Evolutionary conservation across 129 eudicot genomes (phyloP).

Genomic region (Sambucus nigra): DNA sequence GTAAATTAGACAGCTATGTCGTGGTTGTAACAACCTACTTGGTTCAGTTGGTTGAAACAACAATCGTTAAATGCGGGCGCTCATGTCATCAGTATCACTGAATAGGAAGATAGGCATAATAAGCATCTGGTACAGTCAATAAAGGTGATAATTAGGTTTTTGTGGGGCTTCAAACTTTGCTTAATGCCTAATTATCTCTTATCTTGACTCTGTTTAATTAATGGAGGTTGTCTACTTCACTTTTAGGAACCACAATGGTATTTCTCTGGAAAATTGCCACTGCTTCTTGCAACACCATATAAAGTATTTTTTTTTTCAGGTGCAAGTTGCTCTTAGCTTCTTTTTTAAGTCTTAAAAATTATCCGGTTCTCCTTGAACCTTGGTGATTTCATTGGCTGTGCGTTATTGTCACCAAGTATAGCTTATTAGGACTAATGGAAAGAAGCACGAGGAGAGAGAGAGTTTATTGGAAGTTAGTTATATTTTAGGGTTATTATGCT

Average conservation of each 20-base stretch:
- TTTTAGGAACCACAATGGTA: background rate
- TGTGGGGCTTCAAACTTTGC: conserved; percentile 5
- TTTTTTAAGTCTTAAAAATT: no score
- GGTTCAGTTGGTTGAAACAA: no score
- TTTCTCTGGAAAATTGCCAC: background rate
- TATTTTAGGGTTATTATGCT: no score
- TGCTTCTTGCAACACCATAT: background rate
- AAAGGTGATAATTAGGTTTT: background rate
- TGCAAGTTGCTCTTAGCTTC: background rate
- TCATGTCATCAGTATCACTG: background rate
- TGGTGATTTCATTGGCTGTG: no score
- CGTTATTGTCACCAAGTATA: no score
- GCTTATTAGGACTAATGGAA: no score
- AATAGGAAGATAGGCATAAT: background rate
- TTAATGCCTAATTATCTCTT: conserved; percentile 11
- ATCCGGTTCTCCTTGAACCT: no score
- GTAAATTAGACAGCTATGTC: background rate
- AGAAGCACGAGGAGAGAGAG: no score
- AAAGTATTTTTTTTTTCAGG: background rate
- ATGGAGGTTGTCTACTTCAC: conserved; percentile 7
- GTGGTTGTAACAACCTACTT: background rate
- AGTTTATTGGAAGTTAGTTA: no score
- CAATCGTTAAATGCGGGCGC: no score
- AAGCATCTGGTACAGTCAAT: background rate
- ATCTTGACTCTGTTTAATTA: conserved; percentile 6